Percentiles rank a stretch among this genome's conserved stretches.
phyloP scores from a whole-genome alignment of 2,329 filamentous ascomycete genomes.

The Cladosporium oxysporum region DNA sequence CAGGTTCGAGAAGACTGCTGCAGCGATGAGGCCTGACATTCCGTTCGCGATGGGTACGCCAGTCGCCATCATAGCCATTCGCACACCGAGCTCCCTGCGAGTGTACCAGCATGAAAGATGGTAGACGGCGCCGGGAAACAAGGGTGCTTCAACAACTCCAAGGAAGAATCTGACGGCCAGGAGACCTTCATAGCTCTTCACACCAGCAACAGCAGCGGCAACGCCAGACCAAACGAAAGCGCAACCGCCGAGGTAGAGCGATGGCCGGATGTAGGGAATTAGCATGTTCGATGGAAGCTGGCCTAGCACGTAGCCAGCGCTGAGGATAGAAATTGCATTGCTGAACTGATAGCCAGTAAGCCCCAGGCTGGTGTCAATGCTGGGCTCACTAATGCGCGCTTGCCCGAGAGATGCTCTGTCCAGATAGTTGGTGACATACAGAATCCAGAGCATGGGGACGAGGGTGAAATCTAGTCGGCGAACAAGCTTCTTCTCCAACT shows the following conservation, averaged over 20 bases:
- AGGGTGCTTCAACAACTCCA: conserved; percentile 51
- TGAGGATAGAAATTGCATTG: conserved; percentile 48
- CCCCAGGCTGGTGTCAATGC: not conserved
- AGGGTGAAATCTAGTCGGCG: conserved; percentile 71
- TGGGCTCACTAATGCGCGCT: conserved; percentile 23
- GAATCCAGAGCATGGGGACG: conserved; percentile 65
- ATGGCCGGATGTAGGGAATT: conserved; percentile 37
- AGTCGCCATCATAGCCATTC: conserved; percentile 55
- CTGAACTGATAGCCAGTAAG: conserved; percentile 39
- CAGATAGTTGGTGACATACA: conserved; percentile 25
- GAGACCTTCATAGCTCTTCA: conserved; percentile 36
- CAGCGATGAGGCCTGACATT: conserved; percentile 57
- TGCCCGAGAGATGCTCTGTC: conserved; percentile 20
- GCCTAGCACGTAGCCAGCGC: conserved; percentile 42
- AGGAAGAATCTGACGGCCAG: conserved; percentile 41
- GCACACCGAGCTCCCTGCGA: conserved; percentile 52
- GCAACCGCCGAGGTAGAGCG: conserved; percentile 34
- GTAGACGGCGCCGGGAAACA: conserved; percentile 49
- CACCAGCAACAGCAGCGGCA: conserved; percentile 36
- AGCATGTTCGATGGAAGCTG: conserved; percentile 41
- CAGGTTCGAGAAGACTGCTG: conserved; percentile 65
- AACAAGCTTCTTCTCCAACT: conserved; percentile 57
- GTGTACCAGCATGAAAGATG: conserved; percentile 54
- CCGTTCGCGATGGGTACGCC: conserved; percentile 53
- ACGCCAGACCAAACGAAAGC: conserved; percentile 41